Conservation (phyloP, 1,139 yeast species). For the Blastobotrys buckinghamii region DNA sequence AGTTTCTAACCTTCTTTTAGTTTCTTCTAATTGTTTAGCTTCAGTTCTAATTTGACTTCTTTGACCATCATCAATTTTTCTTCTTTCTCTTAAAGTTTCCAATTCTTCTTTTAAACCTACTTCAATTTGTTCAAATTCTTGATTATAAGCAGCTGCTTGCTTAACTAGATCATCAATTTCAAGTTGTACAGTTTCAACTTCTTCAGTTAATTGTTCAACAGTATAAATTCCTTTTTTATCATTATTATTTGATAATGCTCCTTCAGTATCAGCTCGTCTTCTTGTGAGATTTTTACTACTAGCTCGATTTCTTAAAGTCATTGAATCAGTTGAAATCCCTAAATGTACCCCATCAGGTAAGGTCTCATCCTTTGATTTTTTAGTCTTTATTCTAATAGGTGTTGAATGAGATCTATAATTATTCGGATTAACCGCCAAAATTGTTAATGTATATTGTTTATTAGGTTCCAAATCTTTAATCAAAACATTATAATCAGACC, state of each 20-base stretch:
- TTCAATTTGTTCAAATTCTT: conserved; percentile 42
- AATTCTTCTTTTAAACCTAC: conserved; percentile 37
- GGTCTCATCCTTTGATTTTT: conserved; percentile 19
- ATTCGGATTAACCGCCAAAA: conserved; percentile 44
- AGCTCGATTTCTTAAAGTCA: conserved; percentile 11
- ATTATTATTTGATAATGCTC: background rate
- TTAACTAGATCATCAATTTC: conserved; percentile 42
- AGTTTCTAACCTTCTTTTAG: conserved; percentile 35
- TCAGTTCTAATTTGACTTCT: conserved; percentile 45
- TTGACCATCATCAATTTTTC: conserved; percentile 45
- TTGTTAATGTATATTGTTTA: conserved; percentile 48
- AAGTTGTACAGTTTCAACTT: conserved; percentile 45
- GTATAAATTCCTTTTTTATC: conserved; percentile 30
- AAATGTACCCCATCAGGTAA: conserved; percentile 14
- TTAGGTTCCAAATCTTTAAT: conserved; percentile 43
- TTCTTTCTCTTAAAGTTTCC: conserved; percentile 40
- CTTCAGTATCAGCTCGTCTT: background rate
- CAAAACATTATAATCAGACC: conserved; percentile 32
- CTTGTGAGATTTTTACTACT: conserved; percentile 7
- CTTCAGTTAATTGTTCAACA: conserved; percentile 44
- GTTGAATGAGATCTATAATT: conserved; percentile 31
- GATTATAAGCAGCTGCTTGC: conserved; percentile 37
- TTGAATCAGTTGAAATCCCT: conserved; percentile 1
- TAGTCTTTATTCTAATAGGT: conserved; percentile 26
- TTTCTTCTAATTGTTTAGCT: conserved; percentile 43